Evolutionary conservation across 768 basidiomycete genomes (phyloP).

Genomic region (Kwoniella sp.): DNA sequence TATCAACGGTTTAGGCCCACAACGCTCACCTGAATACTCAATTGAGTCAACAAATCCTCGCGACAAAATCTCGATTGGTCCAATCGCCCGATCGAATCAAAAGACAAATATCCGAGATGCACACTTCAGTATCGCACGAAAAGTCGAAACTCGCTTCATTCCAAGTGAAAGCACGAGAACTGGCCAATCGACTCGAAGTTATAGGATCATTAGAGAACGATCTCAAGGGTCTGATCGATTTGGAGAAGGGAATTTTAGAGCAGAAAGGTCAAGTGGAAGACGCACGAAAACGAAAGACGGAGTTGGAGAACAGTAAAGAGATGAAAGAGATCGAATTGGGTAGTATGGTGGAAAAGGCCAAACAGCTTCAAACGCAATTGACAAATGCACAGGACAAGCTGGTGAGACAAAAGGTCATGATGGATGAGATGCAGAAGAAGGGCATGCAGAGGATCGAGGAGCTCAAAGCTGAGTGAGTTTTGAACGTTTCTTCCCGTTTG

Average conservation of each 20-base stretch:
- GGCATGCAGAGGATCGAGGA: constrained; percentile 73
- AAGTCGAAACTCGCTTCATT: constrained; percentile 67
- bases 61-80: constrained; percentile 74
- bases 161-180: constrained; percentile 74
- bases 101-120: constrained; percentile 77
- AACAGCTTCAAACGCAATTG: constrained; percentile 82
- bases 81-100: constrained; percentile 89
- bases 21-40: constrained; percentile 66
- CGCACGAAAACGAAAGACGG: constrained; percentile 70
- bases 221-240: constrained; percentile 40
- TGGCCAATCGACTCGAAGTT: constrained; percentile 72
- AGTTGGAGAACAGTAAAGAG: constrained; percentile 68
- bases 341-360: constrained; percentile 68
- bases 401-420: constrained; percentile 73
- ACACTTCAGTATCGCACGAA: constrained; percentile 67
- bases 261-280: constrained; percentile 22
- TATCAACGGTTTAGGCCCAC: constrained; percentile 60
- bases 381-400: constrained; percentile 80
- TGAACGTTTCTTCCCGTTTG: no score
- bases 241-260: constrained; percentile 40
- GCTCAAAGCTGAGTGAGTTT: constrained; percentile 76
- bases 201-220: constrained; percentile 72
- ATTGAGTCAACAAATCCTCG: constrained; percentile 65
- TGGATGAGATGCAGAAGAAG: constrained; percentile 75
- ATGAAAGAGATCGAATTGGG: constrained; percentile 71